These are phyloP conservation scores for Medicago truncatula DNA, from an alignment of 306 rosid species.

Conservation along the genomic window MtrunA17r5.0-ANR NC_053046.1:14927501-14928000, in stretches of 20 bases:
- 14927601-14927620: slow-evolving; percentile 36
- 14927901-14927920: neutral
- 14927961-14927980: neutral
- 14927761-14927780: slow-evolving; percentile 88
- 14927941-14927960: neutral
- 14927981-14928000: no score
- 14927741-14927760: slow-evolving; percentile 84
- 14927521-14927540: slow-evolving; percentile 53
- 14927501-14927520: slow-evolving; percentile 36
- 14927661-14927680: slow-evolving; percentile 50
- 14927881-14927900: slow-evolving; percentile 88
- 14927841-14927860: slow-evolving; percentile 81
- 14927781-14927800: no score
- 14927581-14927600: slow-evolving; percentile 62
- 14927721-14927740: slow-evolving; percentile 94
- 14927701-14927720: slow-evolving; percentile 90
- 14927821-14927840: slow-evolving; percentile 86
- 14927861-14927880: slow-evolving; percentile 85
- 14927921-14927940: neutral
- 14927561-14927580: slow-evolving; percentile 63
- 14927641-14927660: slow-evolving; percentile 11
- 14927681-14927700: slow-evolving; percentile 77
- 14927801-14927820: slow-evolving; percentile 72
- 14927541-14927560: slow-evolving; percentile 77
- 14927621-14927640: neutral